Evolutionary conservation across 2,329 filamentous ascomycete species (phyloP).

Genomic region (Stagonosporopsis chrysanthemi): DNA sequence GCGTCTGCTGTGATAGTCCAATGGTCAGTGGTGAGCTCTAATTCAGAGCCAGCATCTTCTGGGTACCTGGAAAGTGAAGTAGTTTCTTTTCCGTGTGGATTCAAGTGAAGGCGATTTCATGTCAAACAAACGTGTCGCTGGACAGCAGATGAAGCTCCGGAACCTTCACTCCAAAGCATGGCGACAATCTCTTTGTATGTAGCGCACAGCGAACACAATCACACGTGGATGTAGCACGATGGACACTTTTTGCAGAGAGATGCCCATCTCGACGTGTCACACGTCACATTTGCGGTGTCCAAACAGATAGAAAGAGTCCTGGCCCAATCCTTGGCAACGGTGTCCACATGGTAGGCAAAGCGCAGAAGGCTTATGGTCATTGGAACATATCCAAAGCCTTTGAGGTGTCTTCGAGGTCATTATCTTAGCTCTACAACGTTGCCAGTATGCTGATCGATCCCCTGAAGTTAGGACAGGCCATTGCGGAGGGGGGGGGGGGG

Average conservation of each 20-base stretch:
- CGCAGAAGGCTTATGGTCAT: neutral
- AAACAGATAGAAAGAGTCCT: neutral
- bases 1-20: neutral
- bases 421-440: neutral
- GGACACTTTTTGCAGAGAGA: constrained; percentile 6
- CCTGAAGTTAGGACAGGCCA: too few relatives aligned
- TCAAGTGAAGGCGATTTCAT: constrained; percentile 9
- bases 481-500: too few relatives aligned
- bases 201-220: neutral
- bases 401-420: neutral
- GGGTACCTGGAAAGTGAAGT: constrained; percentile 3
- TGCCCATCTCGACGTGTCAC: constrained; percentile 1
- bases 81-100: neutral
- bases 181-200: neutral
- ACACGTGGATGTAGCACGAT: constrained; percentile 15
- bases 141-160: neutral
- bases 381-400: neutral
- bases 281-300: constrained; percentile 1
- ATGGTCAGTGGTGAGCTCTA: neutral
- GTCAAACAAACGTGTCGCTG: neutral
- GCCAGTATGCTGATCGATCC: neutral
- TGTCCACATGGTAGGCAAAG: neutral
- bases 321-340: neutral
- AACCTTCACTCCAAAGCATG: neutral
- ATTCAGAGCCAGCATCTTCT: neutral